Base-by-base conservation (phyloP, 1,284 basidiomycete genomes). In the Erythrobasidium hasegawianum region DNA sequence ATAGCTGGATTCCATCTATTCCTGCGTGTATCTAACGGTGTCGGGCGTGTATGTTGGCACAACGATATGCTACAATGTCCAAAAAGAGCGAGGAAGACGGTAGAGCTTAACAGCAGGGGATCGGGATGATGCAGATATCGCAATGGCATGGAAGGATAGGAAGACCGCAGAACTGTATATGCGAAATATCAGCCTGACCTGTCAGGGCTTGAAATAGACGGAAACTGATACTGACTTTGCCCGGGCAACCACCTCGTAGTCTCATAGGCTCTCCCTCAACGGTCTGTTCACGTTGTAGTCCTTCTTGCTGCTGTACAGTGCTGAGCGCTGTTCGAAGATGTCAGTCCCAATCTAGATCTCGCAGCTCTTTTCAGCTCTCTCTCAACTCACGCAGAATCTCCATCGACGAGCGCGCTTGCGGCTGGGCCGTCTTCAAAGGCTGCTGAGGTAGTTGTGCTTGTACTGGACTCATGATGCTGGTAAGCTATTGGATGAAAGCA, bases 81-180 rank as follows among this genome's bases (percentile, higher is more conserved):
- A 47, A 22, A 20, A 14, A 50, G 10, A 14, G 47, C 10, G 47
- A 22, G 13, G 13, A 11, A 50, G 47, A 10, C 11, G 47, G 11
- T 50, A 10, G 11, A 10, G 10, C 33, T 57, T 57, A 64, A 27
- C 61, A 64, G 54, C 61, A 64, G 20, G 61, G 61, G 10, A 64
- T 33, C n/a, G 61, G 61, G 40, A 64, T 64, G 54, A 64, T 64
- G 33, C 61, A 64, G 61, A 33, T 41, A 18, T 64, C 61, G 38
- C 61, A 64, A 27, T 24, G 54, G 53, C 61, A 64, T 20, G 61
- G 61, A 14, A 64, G 61, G 40, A 64, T 64, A 22, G 61, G 61
- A 14, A 64, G 61, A 22, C 61, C 59, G 24, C 59, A 61, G 38
- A 61, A 49, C 59, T 61, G 22, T 3, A 39, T 9, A 13, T 22